A percentile compares a stretch with the other conserved stretches of the same genome.
Conservation (phyloP, 2,329 filamentous ascomycete genomes). For the Sporothrix variecibatus region DNA sequence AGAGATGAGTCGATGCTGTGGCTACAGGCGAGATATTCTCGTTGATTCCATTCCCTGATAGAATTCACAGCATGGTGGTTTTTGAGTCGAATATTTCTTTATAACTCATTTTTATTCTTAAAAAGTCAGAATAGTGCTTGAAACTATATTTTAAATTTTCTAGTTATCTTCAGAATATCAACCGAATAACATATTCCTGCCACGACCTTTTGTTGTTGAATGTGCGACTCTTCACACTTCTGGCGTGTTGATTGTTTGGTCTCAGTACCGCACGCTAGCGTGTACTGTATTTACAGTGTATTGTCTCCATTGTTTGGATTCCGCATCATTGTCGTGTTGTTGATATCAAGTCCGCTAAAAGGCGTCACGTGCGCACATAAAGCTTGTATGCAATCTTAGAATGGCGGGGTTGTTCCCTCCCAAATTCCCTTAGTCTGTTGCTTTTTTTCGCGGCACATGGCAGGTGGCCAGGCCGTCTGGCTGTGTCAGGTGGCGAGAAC, state of each 20-base stretch:
- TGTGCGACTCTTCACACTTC: neutral
- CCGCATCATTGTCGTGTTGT: neutral
- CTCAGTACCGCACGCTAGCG: neutral
- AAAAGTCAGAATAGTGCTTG: too few species aligned
- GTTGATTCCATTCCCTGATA: neutral
- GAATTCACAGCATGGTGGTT: too few species aligned
- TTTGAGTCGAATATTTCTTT: too few species aligned
- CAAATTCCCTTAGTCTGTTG: neutral
- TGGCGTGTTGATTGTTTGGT: neutral
- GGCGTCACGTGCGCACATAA: neutral
- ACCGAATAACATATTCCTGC: too few species aligned
- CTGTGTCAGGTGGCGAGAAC: constrained; percentile 12
- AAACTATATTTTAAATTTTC: neutral
- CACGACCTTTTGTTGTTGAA: neutral
- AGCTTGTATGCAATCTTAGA: neutral
- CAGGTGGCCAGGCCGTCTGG: constrained; percentile 2
- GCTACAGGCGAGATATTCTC: neutral
- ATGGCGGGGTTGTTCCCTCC: constrained; percentile 8
- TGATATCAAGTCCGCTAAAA: neutral
- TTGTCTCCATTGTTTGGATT: neutral
- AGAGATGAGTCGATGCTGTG: too few species aligned
- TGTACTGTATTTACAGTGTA: neutral
- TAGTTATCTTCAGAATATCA: neutral
- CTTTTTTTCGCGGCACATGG: constrained; percentile 15
- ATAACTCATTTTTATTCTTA: too few species aligned